A percentile compares a stretch with the other conserved stretches of the same genome.
Evolutionary conservation across 75 land plant genomes (phyloP).

Genomic region (Cryptomeria japonica): DNA sequence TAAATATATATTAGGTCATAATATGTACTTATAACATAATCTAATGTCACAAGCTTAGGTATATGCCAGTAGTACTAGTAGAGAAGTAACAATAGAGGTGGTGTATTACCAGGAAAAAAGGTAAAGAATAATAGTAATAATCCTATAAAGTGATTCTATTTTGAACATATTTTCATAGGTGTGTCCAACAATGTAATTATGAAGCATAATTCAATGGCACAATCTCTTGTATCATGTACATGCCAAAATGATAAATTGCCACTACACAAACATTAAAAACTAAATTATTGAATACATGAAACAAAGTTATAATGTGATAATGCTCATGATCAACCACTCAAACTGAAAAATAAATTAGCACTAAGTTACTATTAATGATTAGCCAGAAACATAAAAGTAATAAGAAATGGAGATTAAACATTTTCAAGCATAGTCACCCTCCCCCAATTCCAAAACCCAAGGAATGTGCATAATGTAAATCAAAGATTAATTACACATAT

Average conservation of each 20-base stretch:
- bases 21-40: no score
- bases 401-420: background rate
- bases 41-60: no score
- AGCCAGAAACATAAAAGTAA: background rate
- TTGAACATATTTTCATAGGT: no score
- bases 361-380: background rate
- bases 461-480: background rate
- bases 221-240: constrained; percentile 48
- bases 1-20: no score
- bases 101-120: no score
- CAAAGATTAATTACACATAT: background rate
- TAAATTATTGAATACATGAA: background rate
- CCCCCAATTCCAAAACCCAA: background rate
- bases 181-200: no score
- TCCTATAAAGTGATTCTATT: no score
- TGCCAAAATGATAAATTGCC: background rate
- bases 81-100: no score
- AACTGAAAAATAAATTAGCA: background rate
- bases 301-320: background rate
- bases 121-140: no score
- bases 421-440: background rate
- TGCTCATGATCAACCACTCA: background rate
- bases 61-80: no score
- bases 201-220: no score
- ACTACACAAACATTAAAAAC: background rate